phyloP scores from a whole-genome alignment of 2,329 filamentous ascomycete species.

The Apiospora aurea region DNA sequence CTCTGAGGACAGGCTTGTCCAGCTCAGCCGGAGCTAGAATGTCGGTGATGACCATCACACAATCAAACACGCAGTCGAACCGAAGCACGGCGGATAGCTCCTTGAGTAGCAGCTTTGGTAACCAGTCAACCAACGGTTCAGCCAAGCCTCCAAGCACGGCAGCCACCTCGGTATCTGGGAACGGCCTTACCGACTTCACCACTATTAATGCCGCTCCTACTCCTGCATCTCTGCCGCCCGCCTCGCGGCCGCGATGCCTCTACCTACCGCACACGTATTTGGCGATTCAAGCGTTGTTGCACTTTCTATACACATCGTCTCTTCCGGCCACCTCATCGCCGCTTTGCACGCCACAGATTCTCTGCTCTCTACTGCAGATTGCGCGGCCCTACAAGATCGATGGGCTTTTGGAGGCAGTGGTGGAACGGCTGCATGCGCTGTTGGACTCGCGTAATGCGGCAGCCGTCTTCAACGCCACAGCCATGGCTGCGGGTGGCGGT shows the following conservation, averaged over 20 bases:
- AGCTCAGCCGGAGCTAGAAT: constrained; percentile 70
- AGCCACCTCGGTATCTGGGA: constrained; percentile 51
- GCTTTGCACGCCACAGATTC: constrained; percentile 91
- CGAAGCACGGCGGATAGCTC: constrained; percentile 60
- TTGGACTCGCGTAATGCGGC: constrained; percentile 94
- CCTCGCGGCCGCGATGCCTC: constrained; percentile 80
- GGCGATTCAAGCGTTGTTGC: constrained; percentile 87
- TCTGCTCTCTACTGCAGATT: constrained; percentile 93
- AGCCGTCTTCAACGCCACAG: constrained; percentile 96
- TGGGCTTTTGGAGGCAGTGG: constrained; percentile 88
- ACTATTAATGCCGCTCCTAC: constrained; percentile 64
- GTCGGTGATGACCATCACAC: constrained; percentile 86
- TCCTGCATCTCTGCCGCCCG: constrained; percentile 62
- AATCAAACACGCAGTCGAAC: constrained; percentile 53
- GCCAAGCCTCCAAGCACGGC: constrained; percentile 53
- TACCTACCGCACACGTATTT: constrained; percentile 93
- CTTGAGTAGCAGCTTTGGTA: constrained; percentile 48
- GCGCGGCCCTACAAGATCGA: constrained; percentile 93
- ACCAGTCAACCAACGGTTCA: constrained; percentile 45
- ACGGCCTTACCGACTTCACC: constrained; percentile 49
- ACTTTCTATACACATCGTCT: constrained; percentile 92
- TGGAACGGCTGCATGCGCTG: constrained; percentile 87
- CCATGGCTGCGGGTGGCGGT: constrained; percentile 95
- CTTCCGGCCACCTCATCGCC: constrained; percentile 78
- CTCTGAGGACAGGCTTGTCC: constrained; percentile 70